Conservation (phyloP, 768 basidiomycete genomes). For the Kondoa subrosea region DNA sequence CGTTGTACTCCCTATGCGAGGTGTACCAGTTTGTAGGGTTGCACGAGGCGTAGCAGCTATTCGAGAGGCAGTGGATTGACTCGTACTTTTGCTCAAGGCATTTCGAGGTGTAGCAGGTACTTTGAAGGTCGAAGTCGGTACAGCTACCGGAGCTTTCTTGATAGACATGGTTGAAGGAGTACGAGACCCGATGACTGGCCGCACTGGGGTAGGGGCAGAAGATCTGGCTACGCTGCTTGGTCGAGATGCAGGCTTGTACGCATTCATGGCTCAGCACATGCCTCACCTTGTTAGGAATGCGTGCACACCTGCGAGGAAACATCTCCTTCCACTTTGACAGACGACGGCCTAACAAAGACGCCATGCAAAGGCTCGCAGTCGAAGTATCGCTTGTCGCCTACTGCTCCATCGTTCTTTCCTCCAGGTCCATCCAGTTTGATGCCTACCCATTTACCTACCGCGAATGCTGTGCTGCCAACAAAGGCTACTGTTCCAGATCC, state of each 20-base stretch:
- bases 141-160: neutral
- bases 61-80: neutral
- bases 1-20: neutral
- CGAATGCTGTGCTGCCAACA: constrained; percentile 63
- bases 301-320: neutral
- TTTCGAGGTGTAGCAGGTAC: neutral
- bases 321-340: neutral
- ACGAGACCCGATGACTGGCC: no score
- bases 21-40: neutral
- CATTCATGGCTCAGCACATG: neutral
- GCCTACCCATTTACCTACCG: constrained; percentile 85
- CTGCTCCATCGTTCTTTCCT: constrained; percentile 91
- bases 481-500: constrained; percentile 77
- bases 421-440: constrained; percentile 61
- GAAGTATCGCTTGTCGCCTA: constrained; percentile 59
- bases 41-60: neutral
- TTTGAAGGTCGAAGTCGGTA: neutral
- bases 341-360: constrained; percentile 59
- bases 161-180: neutral
- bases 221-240: neutral
- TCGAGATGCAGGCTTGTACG: neutral
- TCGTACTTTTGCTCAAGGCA: neutral
- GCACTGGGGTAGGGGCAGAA: neutral
- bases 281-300: neutral
- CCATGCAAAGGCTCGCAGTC: constrained; percentile 57